A percentile compares a stretch with the other conserved stretches of the same genome.
These are phyloP conservation scores for Arthroderma sp. DNA, from an alignment of 2,329 filamentous ascomycete species.

Conservation along the genomic window DNA sequence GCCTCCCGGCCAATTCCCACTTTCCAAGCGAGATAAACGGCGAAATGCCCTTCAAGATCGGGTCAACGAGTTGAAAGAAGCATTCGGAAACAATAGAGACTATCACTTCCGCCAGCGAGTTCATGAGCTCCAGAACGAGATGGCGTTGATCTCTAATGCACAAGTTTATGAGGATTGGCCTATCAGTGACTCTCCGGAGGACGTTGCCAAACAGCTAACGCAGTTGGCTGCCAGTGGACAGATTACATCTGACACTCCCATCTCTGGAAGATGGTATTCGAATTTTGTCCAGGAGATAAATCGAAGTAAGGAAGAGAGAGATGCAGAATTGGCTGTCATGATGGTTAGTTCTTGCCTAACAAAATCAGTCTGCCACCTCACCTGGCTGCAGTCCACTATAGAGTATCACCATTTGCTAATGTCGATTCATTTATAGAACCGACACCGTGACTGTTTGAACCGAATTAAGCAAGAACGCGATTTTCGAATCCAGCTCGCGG, in stretches of 20 bases:
- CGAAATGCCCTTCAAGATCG: conserved; percentile 71
- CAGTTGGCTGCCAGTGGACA: conserved; percentile 45
- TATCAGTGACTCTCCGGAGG: conserved; percentile 53
- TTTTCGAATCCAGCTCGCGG: conserved; percentile 50
- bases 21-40: conserved; percentile 82
- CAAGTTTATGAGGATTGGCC: conserved; percentile 65
- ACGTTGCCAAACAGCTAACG: conserved; percentile 52
- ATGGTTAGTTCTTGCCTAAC: conserved; percentile 48
- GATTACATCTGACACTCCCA: conserved; percentile 56
- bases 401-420: neutral
- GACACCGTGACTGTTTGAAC: conserved; percentile 44
- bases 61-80: conserved; percentile 60
- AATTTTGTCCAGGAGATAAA: conserved; percentile 80
- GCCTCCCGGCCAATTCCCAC: conserved; percentile 26
- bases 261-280: conserved; percentile 68
- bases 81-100: conserved; percentile 71
- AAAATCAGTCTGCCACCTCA: neutral
- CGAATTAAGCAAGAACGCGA: conserved; percentile 46
- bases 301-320: conserved; percentile 73
- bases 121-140: conserved; percentile 82
- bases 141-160: conserved; percentile 71
- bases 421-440: conserved; percentile 35
- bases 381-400: neutral
- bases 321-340: conserved; percentile 68
- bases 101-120: conserved; percentile 78